Evolutionary conservation across 176 grass and related monocot genomes (phyloP), one percentile per base, ranked within the genome.

Genomic region (Lolium multiflorum): DNA sequence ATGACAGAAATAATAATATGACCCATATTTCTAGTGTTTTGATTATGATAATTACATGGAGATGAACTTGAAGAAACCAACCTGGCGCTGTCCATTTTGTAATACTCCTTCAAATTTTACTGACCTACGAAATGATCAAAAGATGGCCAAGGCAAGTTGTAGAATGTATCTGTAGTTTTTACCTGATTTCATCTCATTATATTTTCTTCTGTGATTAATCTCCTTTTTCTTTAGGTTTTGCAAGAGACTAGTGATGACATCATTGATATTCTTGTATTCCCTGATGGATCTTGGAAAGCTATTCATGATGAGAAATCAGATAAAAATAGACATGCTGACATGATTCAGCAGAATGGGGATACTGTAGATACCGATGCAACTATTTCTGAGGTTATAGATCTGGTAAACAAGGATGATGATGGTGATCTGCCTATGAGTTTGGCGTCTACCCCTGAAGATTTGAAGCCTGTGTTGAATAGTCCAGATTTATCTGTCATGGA

Each of bases 41-140:
- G 97, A 99, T 89, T 99, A 96, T 78, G 85, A 96, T 35, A 99
- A 91, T 86, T 99, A 94, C 87, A 90, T 97, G 87, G 92, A 93
- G 80, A 90, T 99, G 85, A 99, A 99, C 87, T 93, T 55, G 20
- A 94, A 91, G 76, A 99, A 96, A 69, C 97, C 94, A 16, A 83
- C 72, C 44, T 99, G 97, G 94, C 92, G 94, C 18, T 99, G 97
- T 74, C 94, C 97, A 77, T 92, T 52, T 87, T 99, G 97, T 78
- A 92, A 90, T 65, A 94, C 90, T 46, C 89, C 92, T 83, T 84
- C 87, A 86, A 94, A 82, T 63, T 89, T 81, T 72, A 80, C 77
- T 83, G 92, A 97, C 37, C 41, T 99, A 51, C 90, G 97, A 12
- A 79, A 97, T 66, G 94, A 99, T 86, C 88, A 91, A 90, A 90